Percentiles rank a stretch among this genome's conserved stretches.
Conservation (phyloP, 495 filamentous ascomycete species). For the Penicillium daleae region DNA sequence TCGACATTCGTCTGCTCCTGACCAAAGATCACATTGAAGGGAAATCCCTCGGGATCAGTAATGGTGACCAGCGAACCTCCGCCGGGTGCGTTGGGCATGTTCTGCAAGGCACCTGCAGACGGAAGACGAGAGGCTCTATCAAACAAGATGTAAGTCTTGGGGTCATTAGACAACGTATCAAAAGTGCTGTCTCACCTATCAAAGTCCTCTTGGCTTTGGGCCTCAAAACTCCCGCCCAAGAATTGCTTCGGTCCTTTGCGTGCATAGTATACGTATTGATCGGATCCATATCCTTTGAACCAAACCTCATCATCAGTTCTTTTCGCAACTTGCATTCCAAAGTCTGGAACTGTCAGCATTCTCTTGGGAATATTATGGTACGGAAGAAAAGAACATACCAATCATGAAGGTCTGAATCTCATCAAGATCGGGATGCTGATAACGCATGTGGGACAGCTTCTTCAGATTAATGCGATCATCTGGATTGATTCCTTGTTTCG, state of each 20-base stretch:
- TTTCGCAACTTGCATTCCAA: constrained; percentile 55
- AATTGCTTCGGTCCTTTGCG: constrained; percentile 53
- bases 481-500: constrained; percentile 32
- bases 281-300: constrained; percentile 61
- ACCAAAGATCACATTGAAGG: constrained; percentile 35
- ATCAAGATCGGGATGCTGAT: constrained; percentile 48
- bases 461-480: constrained; percentile 39
- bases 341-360: constrained; percentile 39
- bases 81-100: not conserved
- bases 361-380: not conserved
- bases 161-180: not conserved
- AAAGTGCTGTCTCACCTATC: constrained; percentile 25
- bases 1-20: constrained; percentile 19
- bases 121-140: not conserved
- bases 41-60: constrained; percentile 36
- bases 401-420: constrained; percentile 42
- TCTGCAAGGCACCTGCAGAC: not conserved
- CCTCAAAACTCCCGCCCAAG: constrained; percentile 56
- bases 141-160: not conserved
- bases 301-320: constrained; percentile 53
- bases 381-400: constrained; percentile 18
- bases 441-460: constrained; percentile 47
- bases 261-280: constrained; percentile 59
- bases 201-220: constrained; percentile 59
- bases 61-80: constrained; percentile 24